Evolutionary conservation across 768 basidiomycete genomes (phyloP).

Genomic region (Termitomyces sp.): DNA sequence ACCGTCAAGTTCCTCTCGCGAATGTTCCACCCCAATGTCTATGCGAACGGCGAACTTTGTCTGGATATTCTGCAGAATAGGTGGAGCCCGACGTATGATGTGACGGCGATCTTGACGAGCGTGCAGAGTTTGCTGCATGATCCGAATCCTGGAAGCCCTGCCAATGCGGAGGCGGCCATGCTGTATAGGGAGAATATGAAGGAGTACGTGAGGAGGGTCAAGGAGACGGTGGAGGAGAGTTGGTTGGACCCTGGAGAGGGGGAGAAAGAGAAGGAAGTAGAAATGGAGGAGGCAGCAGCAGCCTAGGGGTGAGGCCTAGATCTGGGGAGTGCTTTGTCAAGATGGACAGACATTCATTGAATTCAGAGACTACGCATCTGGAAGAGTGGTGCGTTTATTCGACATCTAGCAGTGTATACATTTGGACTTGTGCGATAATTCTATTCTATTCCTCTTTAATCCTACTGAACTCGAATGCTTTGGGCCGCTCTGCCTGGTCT

Average conservation of each 20-base stretch:
- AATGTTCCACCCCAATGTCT: slow-evolving; percentile 99
- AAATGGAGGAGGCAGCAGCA: neutral
- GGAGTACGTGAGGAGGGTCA: slow-evolving; percentile 92
- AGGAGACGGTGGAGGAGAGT: slow-evolving; percentile 91
- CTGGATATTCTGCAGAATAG: slow-evolving; percentile 98
- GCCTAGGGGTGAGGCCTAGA: neutral
- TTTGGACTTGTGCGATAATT: slow-evolving; percentile 4
- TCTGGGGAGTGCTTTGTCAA: neutral
- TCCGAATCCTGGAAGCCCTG: slow-evolving; percentile 97
- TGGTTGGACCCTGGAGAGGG: slow-evolving; percentile 87
- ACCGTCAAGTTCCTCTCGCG: slow-evolving; percentile 94
- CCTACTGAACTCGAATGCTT: neutral
- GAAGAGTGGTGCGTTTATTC: neutral
- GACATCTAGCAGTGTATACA: slow-evolving; percentile 1
- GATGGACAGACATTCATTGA: neutral
- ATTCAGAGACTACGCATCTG: neutral
- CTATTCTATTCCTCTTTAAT: neutral
- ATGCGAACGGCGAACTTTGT: slow-evolving; percentile 97
- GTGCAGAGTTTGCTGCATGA: slow-evolving; percentile 96
- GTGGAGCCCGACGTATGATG: slow-evolving; percentile 99
- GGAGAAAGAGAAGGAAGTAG: slow-evolving; percentile 22
- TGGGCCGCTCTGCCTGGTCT: neutral
- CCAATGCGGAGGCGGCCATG: slow-evolving; percentile 97
- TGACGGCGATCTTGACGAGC: slow-evolving; percentile 94
- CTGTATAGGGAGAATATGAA: slow-evolving; percentile 98